Evolutionary conservation across 495 filamentous ascomycete species (phyloP), one percentile per base, ranked within the genome.

Genomic region (Apodospora peruviana): DNA sequence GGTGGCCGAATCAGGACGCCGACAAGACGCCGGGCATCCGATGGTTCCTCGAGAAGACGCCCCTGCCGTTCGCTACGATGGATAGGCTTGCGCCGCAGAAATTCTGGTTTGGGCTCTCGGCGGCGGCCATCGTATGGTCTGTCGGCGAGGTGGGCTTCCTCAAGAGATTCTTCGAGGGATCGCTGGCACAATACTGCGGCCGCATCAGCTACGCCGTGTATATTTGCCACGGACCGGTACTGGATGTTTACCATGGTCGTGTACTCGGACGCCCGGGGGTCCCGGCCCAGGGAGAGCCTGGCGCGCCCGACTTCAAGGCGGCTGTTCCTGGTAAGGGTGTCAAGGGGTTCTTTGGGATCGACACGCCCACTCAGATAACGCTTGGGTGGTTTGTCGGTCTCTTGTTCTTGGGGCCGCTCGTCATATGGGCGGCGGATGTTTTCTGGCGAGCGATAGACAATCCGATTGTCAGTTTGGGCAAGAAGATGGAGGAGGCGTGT

Each of bases 141-240:
- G 72, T 77, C 52, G 78, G 77, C 29, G 76, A 80, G 41, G 70
- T 80, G 35, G 60, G 57, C 0, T 25, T 43, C 9, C 66, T 84
- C 48, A 74, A 78, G 49, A 63, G 60, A 24, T 55, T 83, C 32
- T 81, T 85, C 62, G 74, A 71, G 38, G 74, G 75, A 35, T 59
- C 66, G 0, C 39, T 84, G 0, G 78, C 80, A 18, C 82, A 82
- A 55, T 85, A 85, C 55, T 71, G 81, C 12, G 82, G 81, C 34
- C 72, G 76, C 20, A 78, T 83, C 54, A 81, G 77, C 25, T 84
- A 74, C 51, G 73, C 78, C 8, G 71, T 84, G 27, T 84, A 83
- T 43, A 76, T 83, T 47, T 72, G 78, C 22, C 81, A 84, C 44
- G 80, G 79, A 1, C 76, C 78, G 10, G 73, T 82, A 17, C 66